Evolutionary conservation across 1,139 yeast species (phyloP), one percentile per base, ranked within the genome.

Genomic region (Sugiyamaella grinbergsii): DNA sequence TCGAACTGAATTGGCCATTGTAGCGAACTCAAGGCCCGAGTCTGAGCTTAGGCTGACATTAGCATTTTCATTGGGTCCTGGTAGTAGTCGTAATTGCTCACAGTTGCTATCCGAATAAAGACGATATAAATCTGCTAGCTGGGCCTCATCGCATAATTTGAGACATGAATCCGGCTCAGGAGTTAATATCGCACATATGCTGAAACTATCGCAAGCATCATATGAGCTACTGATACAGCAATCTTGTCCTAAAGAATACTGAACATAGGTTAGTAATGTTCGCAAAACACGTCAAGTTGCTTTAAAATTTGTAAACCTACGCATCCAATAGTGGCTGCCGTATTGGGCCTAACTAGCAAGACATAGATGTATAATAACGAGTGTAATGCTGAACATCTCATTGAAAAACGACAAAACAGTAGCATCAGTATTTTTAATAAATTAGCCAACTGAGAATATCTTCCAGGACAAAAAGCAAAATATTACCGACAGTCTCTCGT

Each of bases 1-100:
- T 8, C 63, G 40, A 8, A 57, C 56, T 11, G 31, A 18, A 8
- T 20, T 28, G 7, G 43, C 49, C 10, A 39, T 43, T 2, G 43
- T 13, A 5, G 32, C 10, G n/a, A 45, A 20, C 15, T 43, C 39
- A 7, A 38, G 20, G n/a, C 28, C 38, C 10, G 15, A n/a, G 10
- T 16, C 10, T 3, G 40, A 20, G n/a, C 28, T 23, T 20, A n/a
- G 8, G 22, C 11, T 36, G 10, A 33, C 4, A 22, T 16, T 33
- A 4, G 23, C n/a, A 22, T 6, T 22, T 16, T 2, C 23, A 13
- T 36, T 28, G 8, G 5, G 16, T 15, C 4, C 26, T 26, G 33
- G 26, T 29, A 8, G 39, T 15, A 36, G 15, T 4, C 13, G n/a
- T 16, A 26, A 22, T 19, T 20, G 10, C 22, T 38, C 44, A 15